Base-by-base conservation (phyloP, 2,329 filamentous ascomycete genomes). In the Colletotrichum tropicicola region DNA sequence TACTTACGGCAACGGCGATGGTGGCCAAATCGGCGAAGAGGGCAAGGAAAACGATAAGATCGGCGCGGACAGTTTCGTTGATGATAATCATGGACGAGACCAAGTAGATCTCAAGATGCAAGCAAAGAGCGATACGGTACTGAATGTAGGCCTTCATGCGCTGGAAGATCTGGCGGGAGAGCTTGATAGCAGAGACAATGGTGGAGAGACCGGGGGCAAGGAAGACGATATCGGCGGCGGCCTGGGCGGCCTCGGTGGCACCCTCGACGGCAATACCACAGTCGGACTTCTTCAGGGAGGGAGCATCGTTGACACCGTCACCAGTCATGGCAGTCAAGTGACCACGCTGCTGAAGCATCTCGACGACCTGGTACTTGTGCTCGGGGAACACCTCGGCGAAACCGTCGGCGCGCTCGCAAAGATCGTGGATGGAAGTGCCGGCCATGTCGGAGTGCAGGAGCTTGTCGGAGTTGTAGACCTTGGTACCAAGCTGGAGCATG, bases 391-490 rank as follows among this genome's bases (percentile, higher is more conserved):
- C 89, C 78, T 92, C 89, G 68, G 89, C 89, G 78, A 91, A 91
- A 78, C 89, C 89, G 73, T 92, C 89, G 62, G 89, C 89, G 71
- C 89, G 88, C 82, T 93, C 91, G 68, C 92, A 90, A 30, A 93
- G 87, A 75, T 93, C 91, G 81, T 92, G 89, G 80, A 92, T 89
- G 66, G 89, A 89, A 68, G 89, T 88, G 71, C 91, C 91, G 65
- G 88, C 86, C 67, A 93, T 86, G 83, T 91, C 91, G 80, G 90
- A 90, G 80, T 92, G 89, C 72, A 92, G 92, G 70, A 93, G 86
- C 80, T 89, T 90, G 75, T 91, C 88, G 65, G 91, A 92, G 83
- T 92, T 92, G 84, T 93, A 93, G 70, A 93, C 91, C 84, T 92
- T 92, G 76, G 91, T 92, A 72, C 90, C 90, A 65, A 93, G 87